phyloP scores from a whole-genome alignment of 164 flowering plant species.

The Macadamia integrifolia region DNA sequence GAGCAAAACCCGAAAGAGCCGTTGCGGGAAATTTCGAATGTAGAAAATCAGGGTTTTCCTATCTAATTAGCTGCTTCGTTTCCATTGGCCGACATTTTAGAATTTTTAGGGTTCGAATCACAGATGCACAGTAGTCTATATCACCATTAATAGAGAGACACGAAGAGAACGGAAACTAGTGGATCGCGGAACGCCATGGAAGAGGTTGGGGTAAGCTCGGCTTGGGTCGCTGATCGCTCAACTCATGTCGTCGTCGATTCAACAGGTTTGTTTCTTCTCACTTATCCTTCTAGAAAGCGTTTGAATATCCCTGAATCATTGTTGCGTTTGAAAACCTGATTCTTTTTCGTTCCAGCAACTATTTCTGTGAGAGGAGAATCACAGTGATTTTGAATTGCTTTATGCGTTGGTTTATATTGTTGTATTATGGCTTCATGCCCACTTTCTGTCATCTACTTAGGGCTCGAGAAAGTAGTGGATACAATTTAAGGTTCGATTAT shows the following conservation, averaged over 20 bases:
- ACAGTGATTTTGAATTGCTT: neutral
- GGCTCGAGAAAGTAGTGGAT: slow-evolving; percentile 73
- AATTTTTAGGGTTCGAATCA: too few relatives aligned
- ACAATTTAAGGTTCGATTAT: slow-evolving; percentile 60
- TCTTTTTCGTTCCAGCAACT: too few relatives aligned
- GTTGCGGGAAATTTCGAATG: too few relatives aligned
- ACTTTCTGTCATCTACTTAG: slow-evolving; percentile 26
- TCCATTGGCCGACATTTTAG: too few relatives aligned
- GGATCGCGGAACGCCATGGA: slow-evolving; percentile 3
- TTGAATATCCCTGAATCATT: neutral
- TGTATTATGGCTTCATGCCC: neutral
- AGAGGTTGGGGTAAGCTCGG: slow-evolving; percentile 11
- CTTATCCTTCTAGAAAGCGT: too few relatives aligned
- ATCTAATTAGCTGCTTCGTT: neutral
- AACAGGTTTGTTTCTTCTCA: slow-evolving; percentile 3
- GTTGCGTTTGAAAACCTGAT: neutral
- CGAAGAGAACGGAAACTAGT: too few relatives aligned
- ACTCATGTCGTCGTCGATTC: slow-evolving; percentile 14
- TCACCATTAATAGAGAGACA: too few relatives aligned
- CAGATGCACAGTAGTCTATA: too few relatives aligned
- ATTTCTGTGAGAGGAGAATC: too few relatives aligned
- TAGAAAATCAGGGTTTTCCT: neutral
- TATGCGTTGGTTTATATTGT: neutral
- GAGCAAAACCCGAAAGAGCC: too few relatives aligned
- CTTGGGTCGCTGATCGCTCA: slow-evolving; percentile 14